Evolutionary conservation across 768 basidiomycete species (phyloP).

Genomic region (Lepiota subincarnata): DNA sequence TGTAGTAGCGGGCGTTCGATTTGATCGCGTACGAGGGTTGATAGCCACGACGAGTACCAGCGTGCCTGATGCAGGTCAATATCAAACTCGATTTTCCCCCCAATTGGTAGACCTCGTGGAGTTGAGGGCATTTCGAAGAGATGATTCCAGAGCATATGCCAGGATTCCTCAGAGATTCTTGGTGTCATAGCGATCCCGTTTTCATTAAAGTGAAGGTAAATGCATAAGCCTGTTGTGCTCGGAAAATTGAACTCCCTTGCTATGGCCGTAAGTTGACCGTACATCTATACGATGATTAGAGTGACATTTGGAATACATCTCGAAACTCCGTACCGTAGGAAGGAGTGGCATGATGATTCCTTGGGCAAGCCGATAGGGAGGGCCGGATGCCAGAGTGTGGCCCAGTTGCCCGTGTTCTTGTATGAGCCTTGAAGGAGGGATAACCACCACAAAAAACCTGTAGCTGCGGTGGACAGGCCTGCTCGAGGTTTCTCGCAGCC

Average conservation of each 20-base stretch:
- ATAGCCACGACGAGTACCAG: slow-evolving; percentile 75
- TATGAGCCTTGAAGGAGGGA: slow-evolving; percentile 57
- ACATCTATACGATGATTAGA: slow-evolving; percentile 45
- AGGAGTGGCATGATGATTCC: slow-evolving; percentile 74
- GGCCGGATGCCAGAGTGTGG: slow-evolving; percentile 53
- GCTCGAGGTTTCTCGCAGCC: slow-evolving; percentile 40
- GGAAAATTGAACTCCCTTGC: slow-evolving; percentile 82
- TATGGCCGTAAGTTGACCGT: slow-evolving; percentile 71
- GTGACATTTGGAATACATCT: background rate
- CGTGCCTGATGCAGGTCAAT: slow-evolving; percentile 70
- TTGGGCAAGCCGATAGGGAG: slow-evolving; percentile 56
- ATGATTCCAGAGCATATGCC: slow-evolving; percentile 69
- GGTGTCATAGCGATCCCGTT: slow-evolving; percentile 55
- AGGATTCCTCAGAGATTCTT: slow-evolving; percentile 74
- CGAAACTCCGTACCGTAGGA: slow-evolving; percentile 49
- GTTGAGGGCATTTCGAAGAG: slow-evolving; percentile 40
- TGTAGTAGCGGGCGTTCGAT: slow-evolving; percentile 33
- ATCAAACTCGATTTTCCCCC: slow-evolving; percentile 84
- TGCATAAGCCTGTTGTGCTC: slow-evolving; percentile 67
- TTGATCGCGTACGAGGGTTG: slow-evolving; percentile 40
- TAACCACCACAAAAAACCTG: slow-evolving; percentile 60
- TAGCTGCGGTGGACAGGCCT: slow-evolving; percentile 33
- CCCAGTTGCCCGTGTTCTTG: slow-evolving; percentile 58
- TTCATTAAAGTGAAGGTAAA: slow-evolving; percentile 69
- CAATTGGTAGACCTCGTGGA: slow-evolving; percentile 47